Percentiles rank a stretch among this genome's conserved stretches.
Conservation (phyloP, 208 protist species). For the Wallacemonas sp. region DNA sequence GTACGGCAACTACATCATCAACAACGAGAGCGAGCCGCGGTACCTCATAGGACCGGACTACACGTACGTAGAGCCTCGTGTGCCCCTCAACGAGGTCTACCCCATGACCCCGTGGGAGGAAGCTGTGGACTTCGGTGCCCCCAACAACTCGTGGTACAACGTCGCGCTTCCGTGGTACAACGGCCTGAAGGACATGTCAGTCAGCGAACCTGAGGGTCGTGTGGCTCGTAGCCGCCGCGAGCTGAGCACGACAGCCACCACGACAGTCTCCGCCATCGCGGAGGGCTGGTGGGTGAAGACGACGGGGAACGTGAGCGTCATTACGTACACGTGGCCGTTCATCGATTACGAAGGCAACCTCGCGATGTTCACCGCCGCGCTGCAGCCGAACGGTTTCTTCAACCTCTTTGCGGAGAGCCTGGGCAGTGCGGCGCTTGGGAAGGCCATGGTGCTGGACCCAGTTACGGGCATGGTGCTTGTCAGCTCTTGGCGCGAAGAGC, state of each 20-base stretch:
- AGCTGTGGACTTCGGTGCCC: slow-evolving; percentile 36
- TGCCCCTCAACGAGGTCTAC: slow-evolving; percentile 19
- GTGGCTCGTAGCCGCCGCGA: background rate
- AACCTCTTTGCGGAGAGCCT: slow-evolving; percentile 8
- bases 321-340: slow-evolving; percentile 66
- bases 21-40: slow-evolving; percentile 27
- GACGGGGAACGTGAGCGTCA: slow-evolving; percentile 19
- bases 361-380: slow-evolving; percentile 32
- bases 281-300: slow-evolving; percentile 22
- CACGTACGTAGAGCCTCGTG: slow-evolving; percentile 22
- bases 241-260: background rate
- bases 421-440: background rate
- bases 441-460: slow-evolving; percentile 38
- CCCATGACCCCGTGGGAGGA: slow-evolving; percentile 40
- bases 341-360: slow-evolving; percentile 42
- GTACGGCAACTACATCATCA: slow-evolving; percentile 32
- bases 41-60: slow-evolving; percentile 32
- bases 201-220: too few species aligned
- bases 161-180: slow-evolving; percentile 42
- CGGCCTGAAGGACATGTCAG: background rate
- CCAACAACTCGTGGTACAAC: slow-evolving; percentile 29
- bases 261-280: background rate
- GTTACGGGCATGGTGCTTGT: slow-evolving; percentile 32
- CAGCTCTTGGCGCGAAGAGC: slow-evolving; percentile 22
- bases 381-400: slow-evolving; percentile 23